A percentile compares a stretch with the other conserved stretches of the same genome.
These are phyloP conservation scores for Mycena galopus DNA, from an alignment of 768 basidiomycete species.

Conservation along the genomic window DNA sequence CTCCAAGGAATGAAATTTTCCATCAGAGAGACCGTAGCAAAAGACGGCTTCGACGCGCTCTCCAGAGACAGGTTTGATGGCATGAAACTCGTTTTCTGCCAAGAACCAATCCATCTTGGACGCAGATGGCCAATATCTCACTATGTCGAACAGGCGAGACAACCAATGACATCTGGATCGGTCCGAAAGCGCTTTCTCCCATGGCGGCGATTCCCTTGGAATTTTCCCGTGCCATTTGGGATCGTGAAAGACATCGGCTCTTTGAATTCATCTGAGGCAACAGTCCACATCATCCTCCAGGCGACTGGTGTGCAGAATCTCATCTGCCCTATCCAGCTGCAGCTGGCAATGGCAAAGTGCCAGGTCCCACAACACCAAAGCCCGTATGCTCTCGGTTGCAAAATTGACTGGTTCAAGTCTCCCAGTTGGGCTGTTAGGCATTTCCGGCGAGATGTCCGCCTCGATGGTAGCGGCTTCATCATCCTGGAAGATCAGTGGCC, in stretches of 20 bases:
- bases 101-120: constrained; percentile 5
- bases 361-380: background rate
- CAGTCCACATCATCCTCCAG: background rate
- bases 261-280: background rate
- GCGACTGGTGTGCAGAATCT: background rate
- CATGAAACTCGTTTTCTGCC: background rate
- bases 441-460: background rate
- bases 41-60: background rate
- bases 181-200: background rate
- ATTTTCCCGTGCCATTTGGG: constrained; percentile 2
- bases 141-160: background rate
- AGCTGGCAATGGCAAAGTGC: background rate
- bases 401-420: background rate
- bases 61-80: background rate
- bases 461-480: background rate
- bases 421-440: background rate
- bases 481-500: background rate
- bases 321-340: constrained; percentile 9
- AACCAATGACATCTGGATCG: background rate
- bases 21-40: background rate
- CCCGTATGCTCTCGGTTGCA: background rate
- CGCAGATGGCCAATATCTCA: constrained; percentile 1
- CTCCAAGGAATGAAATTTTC: background rate
- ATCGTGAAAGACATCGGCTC: background rate
- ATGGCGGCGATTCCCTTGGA: background rate